Evolutionary conservation across 805 yeast genomes (phyloP).

Genomic region (Myxozyma neglecta): DNA sequence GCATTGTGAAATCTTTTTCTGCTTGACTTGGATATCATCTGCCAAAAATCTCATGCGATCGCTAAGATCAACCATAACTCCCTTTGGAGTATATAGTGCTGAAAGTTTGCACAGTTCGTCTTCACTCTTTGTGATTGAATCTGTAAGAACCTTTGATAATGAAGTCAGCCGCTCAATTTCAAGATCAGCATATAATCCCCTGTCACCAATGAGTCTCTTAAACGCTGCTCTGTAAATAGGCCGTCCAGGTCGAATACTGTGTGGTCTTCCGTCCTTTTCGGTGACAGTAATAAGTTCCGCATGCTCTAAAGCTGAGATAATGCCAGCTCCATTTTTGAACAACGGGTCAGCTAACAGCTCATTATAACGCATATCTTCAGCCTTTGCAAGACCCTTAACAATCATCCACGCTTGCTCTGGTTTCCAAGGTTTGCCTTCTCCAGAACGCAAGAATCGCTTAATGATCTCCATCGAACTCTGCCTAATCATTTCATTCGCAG

Average conservation of each 20-base stretch:
- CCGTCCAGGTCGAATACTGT: constrained; percentile 71
- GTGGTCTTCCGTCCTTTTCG: constrained; percentile 68
- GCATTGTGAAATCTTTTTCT: constrained; percentile 49
- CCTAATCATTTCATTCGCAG: constrained; percentile 72
- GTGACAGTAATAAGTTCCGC: constrained; percentile 69
- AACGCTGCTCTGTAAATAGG: constrained; percentile 86
- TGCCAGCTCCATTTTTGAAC: constrained; percentile 45
- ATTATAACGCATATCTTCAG: constrained; percentile 42
- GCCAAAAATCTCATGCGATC: constrained; percentile 66
- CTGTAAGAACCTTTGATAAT: constrained; percentile 59
- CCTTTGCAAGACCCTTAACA: constrained; percentile 59
- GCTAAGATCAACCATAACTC: constrained; percentile 54
- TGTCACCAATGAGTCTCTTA: constrained; percentile 58
- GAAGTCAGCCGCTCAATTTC: constrained; percentile 62
- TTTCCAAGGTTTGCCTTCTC: constrained; percentile 51
- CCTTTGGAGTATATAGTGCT: constrained; percentile 14
- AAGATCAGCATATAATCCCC: constrained; percentile 55
- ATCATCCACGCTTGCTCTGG: constrained; percentile 87
- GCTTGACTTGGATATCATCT: constrained; percentile 63
- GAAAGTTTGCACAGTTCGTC: constrained; percentile 56
- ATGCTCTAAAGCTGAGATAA: constrained; percentile 68
- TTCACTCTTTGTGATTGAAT: constrained; percentile 64
- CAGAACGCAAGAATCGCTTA: constrained; percentile 60
- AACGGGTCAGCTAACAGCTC: constrained; percentile 37
- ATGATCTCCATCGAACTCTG: constrained; percentile 88